Percentiles rank a stretch among this genome's conserved stretches.
Evolutionary conservation across 179 eudicot genomes (phyloP).

Genomic region (Camellia oleifera): DNA sequence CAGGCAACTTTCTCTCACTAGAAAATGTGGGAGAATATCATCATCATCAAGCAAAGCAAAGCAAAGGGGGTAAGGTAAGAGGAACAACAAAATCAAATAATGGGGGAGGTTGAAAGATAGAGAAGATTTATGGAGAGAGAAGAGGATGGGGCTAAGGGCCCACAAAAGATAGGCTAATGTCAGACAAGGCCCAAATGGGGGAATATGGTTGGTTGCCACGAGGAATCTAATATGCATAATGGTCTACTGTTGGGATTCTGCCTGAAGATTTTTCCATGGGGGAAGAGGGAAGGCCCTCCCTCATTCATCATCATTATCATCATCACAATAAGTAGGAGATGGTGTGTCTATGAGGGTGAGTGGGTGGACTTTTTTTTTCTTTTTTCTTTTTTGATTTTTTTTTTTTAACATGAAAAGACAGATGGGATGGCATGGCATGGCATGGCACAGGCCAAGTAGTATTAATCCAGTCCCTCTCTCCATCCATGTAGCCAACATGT

Average conservation of each 20-base stretch:
- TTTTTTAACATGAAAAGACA: background rate
- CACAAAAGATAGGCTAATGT: constrained; percentile 14
- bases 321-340: background rate
- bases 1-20: constrained; percentile 12
- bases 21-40: background rate
- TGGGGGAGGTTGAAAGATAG: background rate
- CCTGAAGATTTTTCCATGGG: constrained; percentile 15
- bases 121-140: background rate
- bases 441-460: background rate
- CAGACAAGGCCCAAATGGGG: background rate
- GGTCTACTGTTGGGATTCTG: constrained; percentile 25
- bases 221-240: constrained; percentile 8
- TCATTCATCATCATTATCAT: background rate
- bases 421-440: background rate
- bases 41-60: background rate
- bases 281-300: background rate
- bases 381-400: background rate
- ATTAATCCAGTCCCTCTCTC: background rate
- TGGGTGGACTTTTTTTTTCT: background rate
- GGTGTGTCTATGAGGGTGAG: background rate
- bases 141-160: background rate
- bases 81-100: background rate
- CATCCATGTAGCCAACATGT: background rate
- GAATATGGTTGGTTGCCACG: constrained; percentile 11
- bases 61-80: background rate